A percentile compares a stretch with the other conserved stretches of the same genome.
These are phyloP conservation scores for Aspergillus sp. DNA, from an alignment of 2,329 filamentous ascomycete genomes.

Conservation along the genomic window DNA sequence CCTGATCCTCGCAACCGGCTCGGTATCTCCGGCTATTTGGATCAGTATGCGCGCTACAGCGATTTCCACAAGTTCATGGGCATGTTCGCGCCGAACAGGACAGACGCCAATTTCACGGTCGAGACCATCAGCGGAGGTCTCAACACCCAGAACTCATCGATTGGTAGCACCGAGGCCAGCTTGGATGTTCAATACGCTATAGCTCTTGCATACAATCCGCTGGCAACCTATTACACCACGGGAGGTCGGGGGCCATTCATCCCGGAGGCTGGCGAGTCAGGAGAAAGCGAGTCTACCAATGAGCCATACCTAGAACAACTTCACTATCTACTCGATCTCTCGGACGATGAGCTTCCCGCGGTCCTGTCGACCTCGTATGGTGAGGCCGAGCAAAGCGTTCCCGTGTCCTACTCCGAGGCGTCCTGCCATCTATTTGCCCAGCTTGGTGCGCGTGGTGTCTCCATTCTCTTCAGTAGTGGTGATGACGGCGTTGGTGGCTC, in stretches of 20 bases:
- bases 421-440: constrained; percentile 65
- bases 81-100: constrained; percentile 53
- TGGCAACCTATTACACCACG: constrained; percentile 60
- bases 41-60: constrained; percentile 52
- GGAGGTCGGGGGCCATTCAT: constrained; percentile 56
- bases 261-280: constrained; percentile 48
- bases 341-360: constrained; percentile 57
- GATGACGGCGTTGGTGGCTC: constrained; percentile 60
- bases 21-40: constrained; percentile 51
- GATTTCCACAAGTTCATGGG: constrained; percentile 60
- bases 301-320: constrained; percentile 69
- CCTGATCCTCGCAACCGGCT: constrained; percentile 40
- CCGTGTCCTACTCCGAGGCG: constrained; percentile 58
- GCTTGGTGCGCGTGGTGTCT: constrained; percentile 65
- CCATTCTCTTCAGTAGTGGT: constrained; percentile 65
- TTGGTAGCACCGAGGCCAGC: constrained; percentile 58
- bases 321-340: constrained; percentile 57
- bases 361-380: constrained; percentile 71
- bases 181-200: constrained; percentile 64
- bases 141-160: constrained; percentile 47
- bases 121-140: constrained; percentile 58
- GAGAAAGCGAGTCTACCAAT: constrained; percentile 50
- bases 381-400: constrained; percentile 65
- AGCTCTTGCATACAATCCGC: constrained; percentile 55
- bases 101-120: constrained; percentile 57